Evolutionary conservation across 805 yeast species (phyloP), one percentile per base, ranked within the genome.

Genomic region (Ogataea polymorpha): DNA sequence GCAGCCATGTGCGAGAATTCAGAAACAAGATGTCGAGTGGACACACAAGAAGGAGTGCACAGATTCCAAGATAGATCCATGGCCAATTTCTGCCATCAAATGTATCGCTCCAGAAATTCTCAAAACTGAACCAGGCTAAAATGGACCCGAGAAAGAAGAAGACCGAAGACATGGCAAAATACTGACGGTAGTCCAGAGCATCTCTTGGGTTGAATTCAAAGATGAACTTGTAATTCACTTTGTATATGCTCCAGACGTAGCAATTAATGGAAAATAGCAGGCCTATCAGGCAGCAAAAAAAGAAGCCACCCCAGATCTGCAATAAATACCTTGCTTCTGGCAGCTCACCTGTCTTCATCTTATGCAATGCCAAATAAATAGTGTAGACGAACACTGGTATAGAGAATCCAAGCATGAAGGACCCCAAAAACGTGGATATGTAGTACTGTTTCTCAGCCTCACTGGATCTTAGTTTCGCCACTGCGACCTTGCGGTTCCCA

Each of bases 221-320:
- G 43, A 93, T 89, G 56, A 93, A 90, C 55, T 83, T 83, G 61
- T 93, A 93, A 61, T 91, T 93, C 53, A 93, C 82, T 54, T 86
- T 85, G 62, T 67, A 82, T 32, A 65, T 60, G 18, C 80, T 72
- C 91, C 96, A 93, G 3, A 82, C 77, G 41, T 69, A 63, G 56
- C 95, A 79, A 57, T 86, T 80, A 32, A 85, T 42, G 11, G 82
- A 80, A 57, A 90, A 81, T 2, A 87, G 64, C 17, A 81, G 51
- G 5, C 79, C 65, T 55, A 83, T 73, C n/a, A 90, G 49, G 23
- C 73, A 67, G 5, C 82, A 59, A 44, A 89, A 54, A 50, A 88
- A 75, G 61, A 88, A 89, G 1, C 98, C 98, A 7, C 83, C 97
- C 96, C 96, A 93, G 3, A 93, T 71, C 54, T 95, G 98, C 29